These are phyloP conservation scores for Sporothrix curviconia DNA, from an alignment of 2,329 filamentous ascomycete species.

Conservation along the genomic window DNA sequence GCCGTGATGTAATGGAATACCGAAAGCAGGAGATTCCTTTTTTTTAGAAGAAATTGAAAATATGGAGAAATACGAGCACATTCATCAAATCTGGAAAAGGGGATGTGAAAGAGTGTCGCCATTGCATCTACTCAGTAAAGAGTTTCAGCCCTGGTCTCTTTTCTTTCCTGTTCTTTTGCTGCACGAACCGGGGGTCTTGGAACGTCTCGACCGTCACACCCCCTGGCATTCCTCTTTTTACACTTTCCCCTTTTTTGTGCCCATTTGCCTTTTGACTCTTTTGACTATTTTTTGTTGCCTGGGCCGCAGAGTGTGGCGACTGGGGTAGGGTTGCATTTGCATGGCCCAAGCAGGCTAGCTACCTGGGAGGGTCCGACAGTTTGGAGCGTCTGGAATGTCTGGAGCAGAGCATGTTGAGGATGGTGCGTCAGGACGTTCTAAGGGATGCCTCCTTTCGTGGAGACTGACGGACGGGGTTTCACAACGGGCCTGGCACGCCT, in stretches of 20 bases:
- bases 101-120: not conserved
- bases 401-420: conserved; percentile 6
- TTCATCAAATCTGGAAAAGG: too few relatives aligned
- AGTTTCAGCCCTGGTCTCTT: not conserved
- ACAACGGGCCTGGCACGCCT: not conserved
- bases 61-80: not conserved
- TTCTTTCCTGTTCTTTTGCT: conserved; percentile 10
- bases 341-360: not conserved
- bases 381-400: too few relatives aligned
- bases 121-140: not conserved
- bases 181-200: conserved; percentile 2
- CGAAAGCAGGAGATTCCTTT: not conserved
- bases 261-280: not conserved
- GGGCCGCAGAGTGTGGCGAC: not conserved
- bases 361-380: conserved; percentile 10
- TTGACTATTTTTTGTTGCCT: not conserved
- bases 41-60: too few relatives aligned
- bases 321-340: not conserved
- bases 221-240: too few relatives aligned
- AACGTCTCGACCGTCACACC: conserved; percentile 3
- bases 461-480: not conserved
- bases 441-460: conserved; percentile 2
- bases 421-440: conserved; percentile 9
- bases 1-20: too few relatives aligned
- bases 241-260: not conserved